Evolutionary conservation across 495 filamentous ascomycete species (phyloP), one percentile per base, ranked within the genome.

Genomic region (Penicillium macrosclerotiorum): DNA sequence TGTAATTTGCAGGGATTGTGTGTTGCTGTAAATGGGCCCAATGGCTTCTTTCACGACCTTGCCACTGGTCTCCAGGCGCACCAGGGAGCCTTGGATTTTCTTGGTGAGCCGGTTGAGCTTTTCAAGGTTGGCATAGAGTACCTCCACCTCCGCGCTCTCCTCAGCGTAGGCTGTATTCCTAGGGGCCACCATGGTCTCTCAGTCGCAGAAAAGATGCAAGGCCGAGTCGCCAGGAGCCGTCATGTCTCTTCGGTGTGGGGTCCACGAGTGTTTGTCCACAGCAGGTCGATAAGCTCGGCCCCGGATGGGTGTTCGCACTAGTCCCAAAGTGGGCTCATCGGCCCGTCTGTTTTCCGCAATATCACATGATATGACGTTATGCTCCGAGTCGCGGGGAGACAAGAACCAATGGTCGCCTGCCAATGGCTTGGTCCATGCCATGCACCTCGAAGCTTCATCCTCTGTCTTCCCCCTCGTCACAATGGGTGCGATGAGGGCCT

Each of bases 11-110:
- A 96, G 79, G 27, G 80, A 83, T 65, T 89, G 86, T 2, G 94
- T 97, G 60, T 95, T 94, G 56, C 88, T 90, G 63, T 90, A 90
- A 20, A 97, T 84, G 7, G 94, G 94, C 1, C 90, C 89, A 36
- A 95, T 89, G 8, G 94, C 89, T 48, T 95, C 85, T 47, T 91
- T 85, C 12, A 97, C 90, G 37, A 83, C 89, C 61, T 89, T 88
- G 14, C 90, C 93, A 37, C 86, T 90, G 23, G 83, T 82, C 51
- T 96, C 89, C 9, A 99, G 71, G 54, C 92, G 81, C 23, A 82
- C 82, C 40, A 96, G 75, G 20, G 90, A 94, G 14, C 87, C 83
- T 64, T 90, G 82, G 51, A 99, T 96, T 73, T 94, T 96, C 69
- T 90, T 95, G 23, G 88, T 95, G 56, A 97, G 79, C 37, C 69